Evolutionary conservation across 768 basidiomycete genomes (phyloP).

Genomic region (Fomitopsis pulvina): DNA sequence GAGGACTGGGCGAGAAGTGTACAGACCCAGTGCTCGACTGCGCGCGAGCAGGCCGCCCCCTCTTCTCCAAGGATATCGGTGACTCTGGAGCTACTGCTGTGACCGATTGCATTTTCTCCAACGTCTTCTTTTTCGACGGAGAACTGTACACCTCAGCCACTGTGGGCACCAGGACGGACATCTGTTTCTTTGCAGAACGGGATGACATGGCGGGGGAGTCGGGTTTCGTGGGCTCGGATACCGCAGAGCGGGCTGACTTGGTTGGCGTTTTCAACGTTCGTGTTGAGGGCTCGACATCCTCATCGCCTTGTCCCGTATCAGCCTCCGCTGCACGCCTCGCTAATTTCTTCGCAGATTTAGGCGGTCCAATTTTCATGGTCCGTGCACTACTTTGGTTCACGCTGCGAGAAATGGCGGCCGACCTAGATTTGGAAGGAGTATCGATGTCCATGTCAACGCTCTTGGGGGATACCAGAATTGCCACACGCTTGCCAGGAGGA

Average conservation of each 20-base stretch:
- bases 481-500: neutral
- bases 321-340: neutral
- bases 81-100: conserved; percentile 19
- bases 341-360: neutral
- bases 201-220: neutral
- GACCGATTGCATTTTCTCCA: conserved; percentile 17
- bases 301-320: neutral
- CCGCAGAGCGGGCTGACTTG: neutral
- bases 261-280: neutral
- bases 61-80: conserved; percentile 14
- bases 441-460: neutral
- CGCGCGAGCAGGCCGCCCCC: conserved; percentile 1
- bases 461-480: neutral
- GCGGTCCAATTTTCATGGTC: neutral
- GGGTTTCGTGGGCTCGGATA: neutral
- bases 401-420: neutral
- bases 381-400: neutral
- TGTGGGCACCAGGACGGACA: conserved; percentile 12
- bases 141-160: conserved; percentile 10
- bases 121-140: conserved; percentile 3
- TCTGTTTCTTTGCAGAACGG: conserved; percentile 1
- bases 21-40: conserved; percentile 6
- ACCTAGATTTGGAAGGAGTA: neutral
- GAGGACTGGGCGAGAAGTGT: neutral
- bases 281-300: neutral